Base-by-base conservation (phyloP, 768 basidiomycete genomes). In the Mrakia blollopis region DNA sequence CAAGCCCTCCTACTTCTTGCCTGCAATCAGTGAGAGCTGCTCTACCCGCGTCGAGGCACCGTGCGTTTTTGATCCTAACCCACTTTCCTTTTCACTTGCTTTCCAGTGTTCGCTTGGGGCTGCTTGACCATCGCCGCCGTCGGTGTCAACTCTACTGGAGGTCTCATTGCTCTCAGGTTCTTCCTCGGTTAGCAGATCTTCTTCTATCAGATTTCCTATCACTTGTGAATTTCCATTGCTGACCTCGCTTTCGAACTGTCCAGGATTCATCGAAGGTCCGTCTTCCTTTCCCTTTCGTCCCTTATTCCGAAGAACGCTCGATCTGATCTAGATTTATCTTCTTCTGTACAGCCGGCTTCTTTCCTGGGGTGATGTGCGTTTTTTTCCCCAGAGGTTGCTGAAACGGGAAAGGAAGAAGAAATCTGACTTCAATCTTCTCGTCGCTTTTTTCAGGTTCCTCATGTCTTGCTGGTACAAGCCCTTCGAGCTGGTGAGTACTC, bases 401-500 rank as follows among this genome's bases (percentile, higher is more conserved):
- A 47, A 50, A 8, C 10, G 7, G 9, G 44, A 18, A 41, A 9
- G 65, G 30, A 39, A 11, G 41, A 6, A 11, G 50, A 28, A 37
- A 14, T 68, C 28, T 14, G 32, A 28, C 6, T 16, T 44, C 7
- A 23, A 21, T 79, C 78, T 13, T 80, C 47, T 18, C 78, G 69
- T 79, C 80, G 21, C 80, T 9, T 21, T 37, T 8, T 57, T 2
- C 23, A 57, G 57, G 57, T n/a, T 63, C 82, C 61, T 82, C 80
- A 23, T 82, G 81, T 74, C 82, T 79, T 81, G 82, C 61, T 50
- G 28, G 57, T 63, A 10, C 50, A 68, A 82, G 79, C 82, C 83
- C 4, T 76, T 73, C 44, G 83, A 83, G 74, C 75, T 83, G 16
- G 81, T 82, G 18, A 83, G 82, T 60, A 18, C 7, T 60, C 57